Conservation (phyloP, 2,329 filamentous ascomycete species). For the Arachnomyces sp. region DNA sequence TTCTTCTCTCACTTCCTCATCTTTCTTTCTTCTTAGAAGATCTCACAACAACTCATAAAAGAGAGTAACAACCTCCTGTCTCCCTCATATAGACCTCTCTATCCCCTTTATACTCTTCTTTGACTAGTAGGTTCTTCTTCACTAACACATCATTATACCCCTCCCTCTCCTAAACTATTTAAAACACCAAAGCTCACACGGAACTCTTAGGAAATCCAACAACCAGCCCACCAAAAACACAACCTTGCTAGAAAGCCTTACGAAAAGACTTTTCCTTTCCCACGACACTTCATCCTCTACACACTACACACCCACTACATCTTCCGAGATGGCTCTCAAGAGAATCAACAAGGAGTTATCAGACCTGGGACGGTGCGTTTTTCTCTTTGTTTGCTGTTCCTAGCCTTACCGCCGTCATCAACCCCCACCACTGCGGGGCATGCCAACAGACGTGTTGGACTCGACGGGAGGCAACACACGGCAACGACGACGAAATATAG, state of each 20-base stretch:
- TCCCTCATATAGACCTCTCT: too few species aligned
- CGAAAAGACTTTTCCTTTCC: constrained; percentile 1
- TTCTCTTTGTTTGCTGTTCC: constrained; percentile 8
- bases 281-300: constrained; percentile 3
- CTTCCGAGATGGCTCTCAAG: constrained; percentile 41
- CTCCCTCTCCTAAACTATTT: too few species aligned
- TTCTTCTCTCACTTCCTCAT: not conserved
- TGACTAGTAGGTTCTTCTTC: too few species aligned
- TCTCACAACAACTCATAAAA: too few species aligned
- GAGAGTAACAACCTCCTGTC: too few species aligned
- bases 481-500: not conserved
- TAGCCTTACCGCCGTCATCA: constrained; percentile 5
- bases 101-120: too few species aligned
- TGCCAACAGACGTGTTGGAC: not conserved
- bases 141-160: too few species aligned
- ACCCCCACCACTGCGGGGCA: constrained; percentile 7
- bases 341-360: constrained; percentile 47
- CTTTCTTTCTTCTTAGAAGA: not conserved
- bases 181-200: too few species aligned
- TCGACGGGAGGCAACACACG: not conserved
- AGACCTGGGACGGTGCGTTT: constrained; percentile 43
- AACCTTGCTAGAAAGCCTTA: constrained; percentile 8
- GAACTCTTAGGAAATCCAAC: too few species aligned
- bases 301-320: constrained; percentile 7
- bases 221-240: constrained; percentile 1